phyloP scores from a whole-genome alignment of 805 yeast species.

The Sugiyamaella americana region DNA sequence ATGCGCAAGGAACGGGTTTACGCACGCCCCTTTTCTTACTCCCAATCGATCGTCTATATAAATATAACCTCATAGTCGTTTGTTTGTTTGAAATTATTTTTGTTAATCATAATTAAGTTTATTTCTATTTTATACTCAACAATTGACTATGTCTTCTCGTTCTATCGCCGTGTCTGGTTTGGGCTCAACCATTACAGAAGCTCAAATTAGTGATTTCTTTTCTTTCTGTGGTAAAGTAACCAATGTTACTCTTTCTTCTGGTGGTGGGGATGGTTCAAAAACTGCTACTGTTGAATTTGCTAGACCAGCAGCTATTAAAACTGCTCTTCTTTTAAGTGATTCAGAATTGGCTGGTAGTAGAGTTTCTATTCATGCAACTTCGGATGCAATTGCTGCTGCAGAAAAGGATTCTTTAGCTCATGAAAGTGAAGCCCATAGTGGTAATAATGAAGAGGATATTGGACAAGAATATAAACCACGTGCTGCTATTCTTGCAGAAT shows the following conservation, averaged over 20 bases:
- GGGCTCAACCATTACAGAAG: slow-evolving; percentile 43
- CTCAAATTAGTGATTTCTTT: slow-evolving; percentile 59
- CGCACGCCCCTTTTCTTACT: no score
- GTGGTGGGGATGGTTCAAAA: slow-evolving; percentile 32
- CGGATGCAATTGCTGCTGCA: slow-evolving; percentile 25
- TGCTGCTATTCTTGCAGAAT: slow-evolving; percentile 67
- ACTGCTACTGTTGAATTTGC: slow-evolving; percentile 49
- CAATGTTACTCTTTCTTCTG: slow-evolving; percentile 19
- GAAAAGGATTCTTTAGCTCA: slow-evolving; percentile 17
- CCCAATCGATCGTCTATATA: no score
- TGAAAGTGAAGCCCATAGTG: slow-evolving; percentile 17
- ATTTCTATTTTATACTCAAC: no score
- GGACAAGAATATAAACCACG: slow-evolving; percentile 75
- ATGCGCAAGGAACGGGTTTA: no score
- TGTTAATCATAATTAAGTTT: no score
- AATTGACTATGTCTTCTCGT: no score
- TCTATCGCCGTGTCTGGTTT: slow-evolving; percentile 54
- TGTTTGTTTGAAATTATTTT: no score
- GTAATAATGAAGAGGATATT: slow-evolving; percentile 40
- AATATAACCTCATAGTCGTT: no score
- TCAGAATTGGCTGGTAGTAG: slow-evolving; percentile 62
- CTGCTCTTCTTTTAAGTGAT: slow-evolving; percentile 65
- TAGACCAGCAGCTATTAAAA: slow-evolving; percentile 54
- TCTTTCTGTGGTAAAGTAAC: slow-evolving; percentile 62
- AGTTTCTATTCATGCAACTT: slow-evolving; percentile 40